Evolutionary conservation across 2,329 filamentous ascomycete species (phyloP).

Genomic region (Fusarium liriodendri): DNA sequence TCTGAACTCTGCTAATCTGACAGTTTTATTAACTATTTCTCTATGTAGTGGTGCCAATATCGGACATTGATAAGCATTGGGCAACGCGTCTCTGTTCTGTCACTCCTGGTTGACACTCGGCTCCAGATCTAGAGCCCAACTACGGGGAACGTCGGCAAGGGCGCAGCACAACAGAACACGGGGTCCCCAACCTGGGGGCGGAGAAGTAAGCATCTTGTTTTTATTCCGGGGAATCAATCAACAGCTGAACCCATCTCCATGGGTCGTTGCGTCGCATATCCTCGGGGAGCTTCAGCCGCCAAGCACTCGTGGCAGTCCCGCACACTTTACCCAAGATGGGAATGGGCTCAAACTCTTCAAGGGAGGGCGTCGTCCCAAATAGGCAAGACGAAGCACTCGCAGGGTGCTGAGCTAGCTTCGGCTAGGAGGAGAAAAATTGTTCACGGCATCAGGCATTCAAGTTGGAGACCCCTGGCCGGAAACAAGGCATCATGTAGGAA

Average conservation of each 20-base stretch:
- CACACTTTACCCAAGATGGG: not conserved
- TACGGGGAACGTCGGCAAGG: not conserved
- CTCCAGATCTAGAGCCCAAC: not conserved
- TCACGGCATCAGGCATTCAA: not conserved
- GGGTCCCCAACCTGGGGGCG: not conserved
- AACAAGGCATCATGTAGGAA: not conserved
- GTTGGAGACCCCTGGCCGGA: not conserved
- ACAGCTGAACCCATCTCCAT: not conserved
- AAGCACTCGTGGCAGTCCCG: not conserved
- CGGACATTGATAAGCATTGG: no score
- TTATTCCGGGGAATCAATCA: not conserved
- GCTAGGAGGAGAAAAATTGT: not conserved
- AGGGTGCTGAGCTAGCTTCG: not conserved
- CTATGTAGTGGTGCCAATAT: no score
- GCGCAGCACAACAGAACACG: not conserved
- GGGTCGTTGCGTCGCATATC: not conserved
- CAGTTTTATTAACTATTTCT: no score
- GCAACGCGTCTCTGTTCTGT: no score
- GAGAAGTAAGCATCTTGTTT: not conserved
- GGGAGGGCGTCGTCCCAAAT: not conserved
- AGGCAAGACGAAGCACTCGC: not conserved
- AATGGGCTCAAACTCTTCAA: not conserved
- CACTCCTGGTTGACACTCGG: not conserved
- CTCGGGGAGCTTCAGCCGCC: not conserved
- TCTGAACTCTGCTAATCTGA: no score